Evolutionary conservation across 805 yeast genomes (phyloP), one percentile per base, ranked within the genome.

Genomic region (Saturnispora mendoncae): DNA sequence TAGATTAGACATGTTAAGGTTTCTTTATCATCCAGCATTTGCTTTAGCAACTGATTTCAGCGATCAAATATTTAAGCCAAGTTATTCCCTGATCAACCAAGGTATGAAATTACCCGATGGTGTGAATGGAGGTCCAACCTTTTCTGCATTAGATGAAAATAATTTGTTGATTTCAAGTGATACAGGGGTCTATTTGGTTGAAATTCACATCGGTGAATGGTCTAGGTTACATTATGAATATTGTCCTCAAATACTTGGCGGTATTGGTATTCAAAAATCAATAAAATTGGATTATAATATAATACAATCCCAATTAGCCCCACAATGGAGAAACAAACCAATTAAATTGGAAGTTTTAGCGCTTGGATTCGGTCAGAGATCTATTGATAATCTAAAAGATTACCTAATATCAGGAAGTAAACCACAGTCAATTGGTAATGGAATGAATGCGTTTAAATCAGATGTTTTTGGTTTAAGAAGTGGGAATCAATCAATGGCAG

Each of bases 21-120:
- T 82, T 55, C 61, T 85, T 36, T 75, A 76, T 56, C 97, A 90
- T 59, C 94, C 83, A 6, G 74, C 84, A 0, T 88, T 90, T 58
- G 62, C 80, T 2, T 55, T 83, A 19, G 92, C 94, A 0, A 57
- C 66, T 4, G 95, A 86, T 55, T 62, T 57, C 43, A 50, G 60
- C 17, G 81, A 78, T 49, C 28, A 40, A 2, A 27, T 46, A 1
- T 71, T 69, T 60, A 55, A 62, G 37, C 62, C 70, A 0, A 55
- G 53, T 28, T 48, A 51, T 43, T 49, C 52, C 2, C 43, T 54
- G 20, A 41, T 40, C 4, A 55, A 53, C 38, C 52, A 54, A 39
- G 64, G 64, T 6, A 60, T 60, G 65, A 52, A 49, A 24, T 51
- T 57, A 4, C 50, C 55, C 0, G 41, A 57, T 8, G 62, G 57